Evolutionary conservation across 1,284 basidiomycete genomes (phyloP), one percentile per base, ranked within the genome.

Genomic region (Hymenochaete sp.): DNA sequence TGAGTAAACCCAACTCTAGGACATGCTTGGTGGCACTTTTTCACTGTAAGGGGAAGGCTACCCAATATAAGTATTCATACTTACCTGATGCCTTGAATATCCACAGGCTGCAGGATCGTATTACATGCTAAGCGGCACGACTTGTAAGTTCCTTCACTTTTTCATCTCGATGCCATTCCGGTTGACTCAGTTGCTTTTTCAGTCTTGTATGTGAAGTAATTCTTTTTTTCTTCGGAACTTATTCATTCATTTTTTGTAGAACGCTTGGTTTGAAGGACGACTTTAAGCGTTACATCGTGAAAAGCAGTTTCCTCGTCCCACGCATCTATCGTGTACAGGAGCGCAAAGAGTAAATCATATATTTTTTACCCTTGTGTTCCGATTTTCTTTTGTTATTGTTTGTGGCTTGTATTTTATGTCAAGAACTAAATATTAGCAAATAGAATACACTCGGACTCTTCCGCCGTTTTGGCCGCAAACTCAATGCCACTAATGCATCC

Each of bases 21-120:
- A 7, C 79, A 83, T 55, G 72, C 78, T 2, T 82, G 80, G 80
- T 83, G 80, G 79, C 79, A 83, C 60, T 54, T 81, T 14, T 62
- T 82, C n/a, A 80, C 78, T 9, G 75, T 76, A 27, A 33, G 45
- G 14, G 28, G 26, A 3, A 14, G 5, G 27, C 36, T 24, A 13
- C 11, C 14, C n/a, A 16, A 27, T 37, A 24, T 19, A 16, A n/a
- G 7, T 44, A 21, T 36, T 11, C 18, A 14, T 37, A 18, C 19
- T 28, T 24, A 27, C n/a, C 22, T 37, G 24, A 28, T 18, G 29
- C 16, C 39, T 38, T 22, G 42, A 31, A 21, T 35, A 16, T 42
- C 9, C 13, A 37, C 45, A 79, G 76, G 77, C 72, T 8, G 59
- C 66, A 28, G 79, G 78, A 32, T 71, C 72, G 0, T 79, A 82